phyloP scores from a whole-genome alignment of 306 rosid genomes.

The Rubus parviflorus region DNA sequence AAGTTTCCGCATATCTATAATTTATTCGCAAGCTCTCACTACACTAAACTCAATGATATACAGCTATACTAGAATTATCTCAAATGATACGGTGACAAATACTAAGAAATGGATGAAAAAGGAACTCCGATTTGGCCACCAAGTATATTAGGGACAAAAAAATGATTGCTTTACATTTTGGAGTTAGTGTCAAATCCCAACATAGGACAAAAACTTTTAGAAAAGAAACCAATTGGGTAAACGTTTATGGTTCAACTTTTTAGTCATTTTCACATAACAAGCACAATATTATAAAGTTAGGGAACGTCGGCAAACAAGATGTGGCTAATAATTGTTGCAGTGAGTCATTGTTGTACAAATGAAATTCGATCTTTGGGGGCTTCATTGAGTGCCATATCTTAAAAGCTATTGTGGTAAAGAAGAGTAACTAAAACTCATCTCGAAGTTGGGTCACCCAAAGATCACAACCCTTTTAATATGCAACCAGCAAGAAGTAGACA shows the following conservation, averaged over 20 bases:
- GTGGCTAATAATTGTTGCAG: background rate
- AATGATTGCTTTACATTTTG: background rate
- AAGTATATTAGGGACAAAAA: background rate
- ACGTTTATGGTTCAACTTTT: background rate
- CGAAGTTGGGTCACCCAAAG: no score
- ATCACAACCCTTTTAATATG: no score
- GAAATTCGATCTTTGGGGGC: background rate
- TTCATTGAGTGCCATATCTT: background rate
- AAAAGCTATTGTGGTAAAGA: background rate
- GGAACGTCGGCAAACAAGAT: background rate
- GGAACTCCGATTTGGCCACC: background rate
- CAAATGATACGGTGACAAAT: background rate
- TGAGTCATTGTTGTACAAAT: background rate
- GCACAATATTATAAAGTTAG: background rate
- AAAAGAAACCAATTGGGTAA: background rate
- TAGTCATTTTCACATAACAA: background rate
- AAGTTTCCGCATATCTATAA: no score
- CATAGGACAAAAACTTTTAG: background rate
- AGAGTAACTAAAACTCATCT: no score
- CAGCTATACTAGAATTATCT: background rate
- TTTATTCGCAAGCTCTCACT: no score
- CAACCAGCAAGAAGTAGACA: background rate
- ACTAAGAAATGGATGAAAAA: background rate
- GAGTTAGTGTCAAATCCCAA: background rate
- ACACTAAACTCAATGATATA: background rate